Evolutionary conservation across 1,284 basidiomycete species (phyloP).

Genomic region (Ganoderma boninense): DNA sequence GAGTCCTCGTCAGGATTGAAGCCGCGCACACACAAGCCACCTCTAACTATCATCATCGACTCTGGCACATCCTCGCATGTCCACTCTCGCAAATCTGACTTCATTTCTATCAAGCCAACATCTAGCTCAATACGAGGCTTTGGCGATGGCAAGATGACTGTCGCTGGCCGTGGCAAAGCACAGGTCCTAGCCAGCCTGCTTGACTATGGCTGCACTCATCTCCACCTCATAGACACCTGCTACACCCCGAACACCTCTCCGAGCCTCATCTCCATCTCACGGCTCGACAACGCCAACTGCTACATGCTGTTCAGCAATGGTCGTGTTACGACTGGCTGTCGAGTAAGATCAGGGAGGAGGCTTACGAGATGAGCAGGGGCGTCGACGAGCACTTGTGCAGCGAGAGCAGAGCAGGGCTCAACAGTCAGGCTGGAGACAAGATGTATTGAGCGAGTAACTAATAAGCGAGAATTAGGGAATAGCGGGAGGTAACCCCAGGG

Average conservation of each 20-base stretch:
- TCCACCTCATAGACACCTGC: constrained; percentile 15
- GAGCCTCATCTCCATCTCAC: constrained; percentile 19
- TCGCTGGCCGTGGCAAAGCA: constrained; percentile 15
- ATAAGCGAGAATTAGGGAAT: too few species aligned
- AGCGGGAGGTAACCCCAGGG: constrained; percentile 2
- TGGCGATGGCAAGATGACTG: constrained; percentile 11
- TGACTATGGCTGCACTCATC: constrained; percentile 8
- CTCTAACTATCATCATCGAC: constrained; percentile 11
- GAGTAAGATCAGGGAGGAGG: too few species aligned
- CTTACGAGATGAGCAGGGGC: too few species aligned
- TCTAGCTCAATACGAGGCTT: constrained; percentile 13
- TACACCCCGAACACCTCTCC: constrained; percentile 16
- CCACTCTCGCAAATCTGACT: constrained; percentile 13
- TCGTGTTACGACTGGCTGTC: too few species aligned
- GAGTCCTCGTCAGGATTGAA: too few species aligned
- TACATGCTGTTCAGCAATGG: constrained; percentile 20
- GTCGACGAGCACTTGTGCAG: too few species aligned
- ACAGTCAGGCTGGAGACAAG: too few species aligned
- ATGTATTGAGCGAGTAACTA: too few species aligned
- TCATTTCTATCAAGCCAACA: constrained; percentile 6
- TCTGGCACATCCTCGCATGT: constrained; percentile 17
- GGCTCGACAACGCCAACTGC: constrained; percentile 18
- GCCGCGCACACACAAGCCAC: not conserved
- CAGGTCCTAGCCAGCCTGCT: constrained; percentile 11
- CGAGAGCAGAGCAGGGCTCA: too few species aligned